Base-by-base conservation (phyloP, 179 eudicot genomes). In the Nepenthes alata region DNA sequence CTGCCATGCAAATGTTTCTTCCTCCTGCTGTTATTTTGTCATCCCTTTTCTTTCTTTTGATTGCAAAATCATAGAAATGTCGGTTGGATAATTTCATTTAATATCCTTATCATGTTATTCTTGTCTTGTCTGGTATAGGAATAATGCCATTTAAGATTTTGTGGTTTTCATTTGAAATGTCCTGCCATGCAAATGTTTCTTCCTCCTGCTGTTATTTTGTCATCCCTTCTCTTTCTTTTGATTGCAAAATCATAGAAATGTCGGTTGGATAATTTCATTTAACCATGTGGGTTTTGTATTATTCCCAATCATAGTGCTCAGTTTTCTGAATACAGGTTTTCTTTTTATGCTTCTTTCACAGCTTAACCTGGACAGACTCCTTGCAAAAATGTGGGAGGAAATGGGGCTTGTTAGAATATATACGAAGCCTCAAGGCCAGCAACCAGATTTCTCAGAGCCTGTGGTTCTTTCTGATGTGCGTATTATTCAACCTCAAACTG, bases 401-500 rank as follows among this genome's bases (percentile, higher is more conserved):
- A 94, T 94, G 99, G 99, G 99, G 67, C 91, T 94, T 56, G 99
- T 94, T 67, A 85, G 99, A 82, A 85, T 85, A 62, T 94, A 94
- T 63, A 87, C 99, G 60, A 94, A 94, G 78, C 99, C 99, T 36
- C 99, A 94, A 67, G 99, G 99, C 53, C 99, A 94, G 77, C 99
- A 90, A 81, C 99, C 99, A 58, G 99, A 94, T 71, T 94, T 94
- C 66, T 37, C 78, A 14, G 99, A 94, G 57, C 99, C 99, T 44
- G 91, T 83, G 58, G 99, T 94, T 65, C 96, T 94, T 72, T 94
- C 99, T 50, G 74, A 76, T 76, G 99, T 94, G 80, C 63, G 95
- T 68, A 70, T 45, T 44, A 16, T 51, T 57, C 47, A 54, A 60
- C 37, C 16, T 37, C 37, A 25, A 25, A 25, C 25, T 59, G 54